A percentile compares a stretch with the other conserved stretches of the same genome.
These are phyloP conservation scores for Magnolia sinica DNA, from an alignment of 164 flowering plant genomes.

Conservation along the genomic window DNA sequence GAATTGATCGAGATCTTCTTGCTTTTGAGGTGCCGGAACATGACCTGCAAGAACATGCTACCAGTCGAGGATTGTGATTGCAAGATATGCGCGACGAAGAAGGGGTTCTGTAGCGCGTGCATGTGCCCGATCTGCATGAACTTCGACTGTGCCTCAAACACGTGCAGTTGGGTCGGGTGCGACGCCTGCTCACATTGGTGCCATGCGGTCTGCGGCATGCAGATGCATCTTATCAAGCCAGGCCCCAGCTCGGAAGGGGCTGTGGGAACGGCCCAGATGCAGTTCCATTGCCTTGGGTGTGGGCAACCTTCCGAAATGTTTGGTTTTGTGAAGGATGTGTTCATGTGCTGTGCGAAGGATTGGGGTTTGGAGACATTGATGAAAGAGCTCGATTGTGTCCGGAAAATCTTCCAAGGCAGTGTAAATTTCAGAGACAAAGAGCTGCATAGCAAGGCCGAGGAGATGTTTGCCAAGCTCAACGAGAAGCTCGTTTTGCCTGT, in stretches of 20 bases:
- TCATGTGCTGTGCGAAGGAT: conserved; percentile 60
- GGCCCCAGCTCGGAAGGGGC: conserved; percentile 68
- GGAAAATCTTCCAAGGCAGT: conserved; percentile 71
- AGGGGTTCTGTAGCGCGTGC: conserved; percentile 91
- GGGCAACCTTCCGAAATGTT: conserved; percentile 92
- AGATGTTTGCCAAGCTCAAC: conserved; percentile 55
- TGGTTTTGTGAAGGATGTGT: conserved; percentile 95
- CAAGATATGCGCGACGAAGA: conserved; percentile 76
- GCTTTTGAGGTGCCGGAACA: conserved; percentile 63
- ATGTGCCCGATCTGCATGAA: conserved; percentile 90
- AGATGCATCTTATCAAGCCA: conserved; percentile 64
- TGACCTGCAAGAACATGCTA: conserved; percentile 59
- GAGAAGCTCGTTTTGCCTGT: conserved; percentile 47
- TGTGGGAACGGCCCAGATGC: conserved; percentile 67
- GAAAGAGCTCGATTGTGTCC: conserved; percentile 85
- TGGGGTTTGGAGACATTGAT: conserved; percentile 70
- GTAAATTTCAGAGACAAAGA: conserved; percentile 73
- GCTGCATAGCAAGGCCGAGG: conserved; percentile 55
- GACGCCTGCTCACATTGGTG: conserved; percentile 96
- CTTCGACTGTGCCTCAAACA: conserved; percentile 81
- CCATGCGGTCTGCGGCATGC: conserved; percentile 83
- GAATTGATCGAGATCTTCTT: conserved; percentile 82
- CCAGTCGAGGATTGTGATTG: conserved; percentile 97
- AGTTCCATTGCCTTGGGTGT: conserved; percentile 85
- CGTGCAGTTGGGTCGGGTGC: conserved; percentile 99